Conservation (phyloP, 1,284 basidiomycete species). For the Moesziomyces sp. region DNA sequence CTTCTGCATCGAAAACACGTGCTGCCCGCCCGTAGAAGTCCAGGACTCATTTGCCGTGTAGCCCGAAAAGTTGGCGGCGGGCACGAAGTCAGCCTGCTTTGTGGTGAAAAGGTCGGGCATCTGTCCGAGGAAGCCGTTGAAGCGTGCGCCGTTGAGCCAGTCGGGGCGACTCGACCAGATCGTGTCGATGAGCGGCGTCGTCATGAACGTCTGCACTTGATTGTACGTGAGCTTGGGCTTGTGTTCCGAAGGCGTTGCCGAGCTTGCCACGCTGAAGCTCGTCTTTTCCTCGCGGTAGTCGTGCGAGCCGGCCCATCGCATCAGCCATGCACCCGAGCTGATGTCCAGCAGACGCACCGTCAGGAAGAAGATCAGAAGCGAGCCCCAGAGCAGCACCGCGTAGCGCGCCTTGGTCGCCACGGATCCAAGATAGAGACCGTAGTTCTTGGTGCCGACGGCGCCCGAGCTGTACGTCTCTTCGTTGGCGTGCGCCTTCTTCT, state of each 20-base stretch:
- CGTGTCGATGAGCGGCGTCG: constrained; percentile 34
- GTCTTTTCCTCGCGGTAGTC: constrained; percentile 31
- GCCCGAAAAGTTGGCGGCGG: background rate
- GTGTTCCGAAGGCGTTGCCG: constrained; percentile 2
- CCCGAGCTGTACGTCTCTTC: constrained; percentile 63
- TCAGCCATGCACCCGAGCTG: constrained; percentile 62
- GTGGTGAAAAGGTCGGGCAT: constrained; percentile 12
- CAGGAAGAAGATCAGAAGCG: constrained; percentile 54
- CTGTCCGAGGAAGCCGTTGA: constrained; percentile 24
- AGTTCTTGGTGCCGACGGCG: constrained; percentile 55
- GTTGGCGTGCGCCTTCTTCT: constrained; percentile 57
- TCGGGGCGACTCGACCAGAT: constrained; percentile 33
- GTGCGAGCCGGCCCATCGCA: constrained; percentile 63
- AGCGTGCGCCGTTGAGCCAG: constrained; percentile 10
- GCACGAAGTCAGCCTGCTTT: background rate
- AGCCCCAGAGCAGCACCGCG: constrained; percentile 53
- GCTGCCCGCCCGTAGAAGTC: constrained; percentile 15
- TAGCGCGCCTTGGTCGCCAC: constrained; percentile 37
- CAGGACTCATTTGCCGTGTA: background rate
- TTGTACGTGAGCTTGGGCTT: constrained; percentile 14
- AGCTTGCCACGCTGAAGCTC: constrained; percentile 6
- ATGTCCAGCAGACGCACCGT: constrained; percentile 56
- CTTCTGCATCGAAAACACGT: constrained; percentile 12
- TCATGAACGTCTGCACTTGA: constrained; percentile 36
- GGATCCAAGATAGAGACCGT: constrained; percentile 60